These are phyloP conservation scores for Penicillium cataractarum DNA, from an alignment of 495 filamentous ascomycete genomes.

Conservation along the genomic window DNA sequence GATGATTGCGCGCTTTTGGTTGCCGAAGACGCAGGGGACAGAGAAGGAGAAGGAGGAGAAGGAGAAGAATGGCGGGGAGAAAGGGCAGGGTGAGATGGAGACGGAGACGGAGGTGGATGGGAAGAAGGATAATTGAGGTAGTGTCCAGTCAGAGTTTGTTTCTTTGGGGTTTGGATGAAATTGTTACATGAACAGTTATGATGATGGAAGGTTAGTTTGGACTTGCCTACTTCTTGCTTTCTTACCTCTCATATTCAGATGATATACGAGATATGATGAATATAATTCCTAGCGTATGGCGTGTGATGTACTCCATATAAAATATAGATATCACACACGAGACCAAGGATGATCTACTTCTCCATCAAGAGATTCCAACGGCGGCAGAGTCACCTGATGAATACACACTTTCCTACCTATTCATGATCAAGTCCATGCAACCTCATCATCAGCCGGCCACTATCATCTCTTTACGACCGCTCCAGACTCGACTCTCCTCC, in stretches of 20 bases:
- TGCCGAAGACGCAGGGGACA: constrained; percentile 19
- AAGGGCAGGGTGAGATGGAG: not conserved
- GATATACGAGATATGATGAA: not conserved
- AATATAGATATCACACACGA: not conserved
- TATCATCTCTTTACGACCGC: not conserved
- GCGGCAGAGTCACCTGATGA: not conserved
- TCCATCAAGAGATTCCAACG: not conserved
- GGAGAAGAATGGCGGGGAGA: constrained; percentile 4
- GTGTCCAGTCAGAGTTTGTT: not conserved
- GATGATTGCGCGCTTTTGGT: constrained; percentile 36
- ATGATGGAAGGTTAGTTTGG: no score
- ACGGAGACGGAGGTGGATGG: constrained; percentile 4
- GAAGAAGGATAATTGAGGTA: constrained; percentile 18
- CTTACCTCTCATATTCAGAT: not conserved
- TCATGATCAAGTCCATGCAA: not conserved
- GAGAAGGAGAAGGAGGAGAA: constrained; percentile 8
- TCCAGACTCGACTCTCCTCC: constrained; percentile 1
- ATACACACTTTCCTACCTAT: not conserved
- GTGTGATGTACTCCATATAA: no score
- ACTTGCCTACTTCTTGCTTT: not conserved
- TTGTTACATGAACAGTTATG: no score
- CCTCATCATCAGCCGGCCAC: not conserved
- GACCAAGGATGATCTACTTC: not conserved
- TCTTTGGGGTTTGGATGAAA: not conserved
- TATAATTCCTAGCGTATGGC: no score